Percentiles rank a stretch among this genome's conserved stretches.
These are phyloP conservation scores for Fomitopsis pulvina DNA, from an alignment of 768 basidiomycete species.

Conservation along the genomic window DNA sequence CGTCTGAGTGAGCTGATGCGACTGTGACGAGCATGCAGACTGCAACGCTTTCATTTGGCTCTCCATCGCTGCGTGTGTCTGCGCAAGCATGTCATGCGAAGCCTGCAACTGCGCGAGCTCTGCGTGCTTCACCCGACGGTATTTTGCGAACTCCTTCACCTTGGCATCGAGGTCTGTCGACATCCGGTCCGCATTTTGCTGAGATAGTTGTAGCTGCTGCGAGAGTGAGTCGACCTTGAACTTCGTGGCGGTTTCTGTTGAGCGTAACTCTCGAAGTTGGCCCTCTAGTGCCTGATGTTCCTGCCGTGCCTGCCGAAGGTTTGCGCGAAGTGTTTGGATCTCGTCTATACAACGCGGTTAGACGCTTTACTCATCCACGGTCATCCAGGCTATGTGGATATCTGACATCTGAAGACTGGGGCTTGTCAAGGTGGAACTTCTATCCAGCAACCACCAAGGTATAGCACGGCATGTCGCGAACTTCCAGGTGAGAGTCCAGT, in stretches of 20 bases:
- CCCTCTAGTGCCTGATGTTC: constrained; percentile 64
- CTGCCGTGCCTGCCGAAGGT: constrained; percentile 68
- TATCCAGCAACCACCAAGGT: too few relatives aligned
- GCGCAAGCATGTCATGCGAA: constrained; percentile 64
- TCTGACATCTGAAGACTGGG: too few relatives aligned
- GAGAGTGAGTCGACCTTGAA: constrained; percentile 82
- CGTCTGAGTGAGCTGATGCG: constrained; percentile 71
- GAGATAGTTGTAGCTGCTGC: constrained; percentile 75
- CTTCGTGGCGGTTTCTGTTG: constrained; percentile 74
- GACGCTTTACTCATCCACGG: neutral
- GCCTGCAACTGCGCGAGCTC: constrained; percentile 74
- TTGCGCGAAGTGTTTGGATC: constrained; percentile 57
- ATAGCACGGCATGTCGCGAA: too few relatives aligned
- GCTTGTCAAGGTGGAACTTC: too few relatives aligned
- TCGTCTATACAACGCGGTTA: constrained; percentile 45
- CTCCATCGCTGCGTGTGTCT: constrained; percentile 60
- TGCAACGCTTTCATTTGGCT: constrained; percentile 69
- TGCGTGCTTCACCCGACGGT: constrained; percentile 74
- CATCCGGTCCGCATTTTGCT: constrained; percentile 68
- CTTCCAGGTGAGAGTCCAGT: too few relatives aligned
- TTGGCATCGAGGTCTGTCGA: constrained; percentile 63
- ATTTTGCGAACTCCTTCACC: constrained; percentile 78
- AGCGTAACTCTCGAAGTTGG: constrained; percentile 66
- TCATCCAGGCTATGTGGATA: neutral
- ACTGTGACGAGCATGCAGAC: constrained; percentile 61